These are phyloP conservation scores for Leonotis leonurus DNA, from an alignment of 257 asterid species.

Conservation along the genomic window DNA sequence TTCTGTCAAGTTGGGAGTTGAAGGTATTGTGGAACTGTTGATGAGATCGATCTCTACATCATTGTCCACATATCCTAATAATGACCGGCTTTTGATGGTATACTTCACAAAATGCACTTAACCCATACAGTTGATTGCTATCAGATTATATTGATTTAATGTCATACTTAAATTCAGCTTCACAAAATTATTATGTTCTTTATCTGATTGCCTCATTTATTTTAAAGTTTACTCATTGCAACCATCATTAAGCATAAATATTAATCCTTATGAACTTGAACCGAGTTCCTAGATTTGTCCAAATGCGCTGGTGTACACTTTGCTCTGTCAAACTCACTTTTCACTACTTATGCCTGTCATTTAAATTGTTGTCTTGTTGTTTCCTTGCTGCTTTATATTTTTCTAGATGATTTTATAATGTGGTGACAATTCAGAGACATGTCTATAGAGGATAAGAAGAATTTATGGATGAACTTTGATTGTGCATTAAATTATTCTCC, in stretches of 20 bases:
- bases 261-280: too few species aligned
- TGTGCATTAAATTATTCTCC: conserved; percentile 7
- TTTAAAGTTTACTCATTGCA: too few species aligned
- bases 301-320: too few species aligned
- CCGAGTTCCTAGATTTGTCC: too few species aligned
- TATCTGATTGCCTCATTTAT: too few species aligned
- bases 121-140: conserved; percentile 4
- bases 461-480: background rate
- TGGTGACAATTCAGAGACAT: background rate
- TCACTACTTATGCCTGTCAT: background rate
- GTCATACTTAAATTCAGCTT: conserved; percentile 1
- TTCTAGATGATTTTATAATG: background rate
- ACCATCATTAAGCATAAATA: too few species aligned
- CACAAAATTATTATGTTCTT: too few species aligned
- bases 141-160: background rate
- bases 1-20: conserved; percentile 89
- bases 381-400: background rate
- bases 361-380: background rate
- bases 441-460: background rate
- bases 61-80: conserved; percentile 75
- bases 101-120: conserved; percentile 17
- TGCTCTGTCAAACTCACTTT: background rate
- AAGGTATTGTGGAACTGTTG: conserved; percentile 80
- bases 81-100: conserved; percentile 85
- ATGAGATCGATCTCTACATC: conserved; percentile 79